Evolutionary conservation across 2,329 filamentous ascomycete genomes (phyloP).

Genomic region (Fonsecaea pedrosoi): DNA sequence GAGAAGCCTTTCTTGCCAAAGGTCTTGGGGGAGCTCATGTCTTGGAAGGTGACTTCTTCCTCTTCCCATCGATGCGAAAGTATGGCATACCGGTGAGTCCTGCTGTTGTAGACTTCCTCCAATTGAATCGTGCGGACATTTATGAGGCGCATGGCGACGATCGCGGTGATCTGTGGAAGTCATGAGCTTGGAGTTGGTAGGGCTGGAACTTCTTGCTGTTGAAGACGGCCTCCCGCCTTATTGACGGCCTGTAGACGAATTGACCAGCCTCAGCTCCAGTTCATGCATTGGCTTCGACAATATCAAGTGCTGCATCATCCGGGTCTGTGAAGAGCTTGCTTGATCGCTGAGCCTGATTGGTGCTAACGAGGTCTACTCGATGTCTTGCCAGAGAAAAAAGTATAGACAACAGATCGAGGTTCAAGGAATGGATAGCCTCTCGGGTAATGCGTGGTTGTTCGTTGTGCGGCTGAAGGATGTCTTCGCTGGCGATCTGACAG

Average conservation of each 20-base stretch:
- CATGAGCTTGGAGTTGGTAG: background rate
- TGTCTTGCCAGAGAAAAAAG: background rate
- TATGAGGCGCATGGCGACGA: constrained; percentile 35
- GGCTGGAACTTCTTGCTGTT: background rate
- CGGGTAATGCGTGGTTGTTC: background rate
- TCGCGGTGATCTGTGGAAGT: background rate
- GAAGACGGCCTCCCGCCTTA: background rate
- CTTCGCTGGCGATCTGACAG: background rate
- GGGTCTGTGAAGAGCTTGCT: background rate
- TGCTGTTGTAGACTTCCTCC: constrained; percentile 30
- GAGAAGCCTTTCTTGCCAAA: constrained; percentile 37
- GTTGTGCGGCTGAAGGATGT: background rate
- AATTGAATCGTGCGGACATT: constrained; percentile 33
- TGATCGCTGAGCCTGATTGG: background rate
- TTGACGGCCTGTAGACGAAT: background rate
- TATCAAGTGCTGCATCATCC: background rate
- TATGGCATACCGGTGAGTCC: constrained; percentile 38
- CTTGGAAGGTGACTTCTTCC: constrained; percentile 40
- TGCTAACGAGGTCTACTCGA: background rate
- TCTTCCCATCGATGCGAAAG: constrained; percentile 41
- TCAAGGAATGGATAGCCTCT: background rate
- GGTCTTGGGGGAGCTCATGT: constrained; percentile 25
- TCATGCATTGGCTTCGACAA: background rate
- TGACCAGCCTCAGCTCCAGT: background rate
- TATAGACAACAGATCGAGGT: background rate